Conservation (phyloP, 345 rosid species). For the Jatropha curcas region DNA sequence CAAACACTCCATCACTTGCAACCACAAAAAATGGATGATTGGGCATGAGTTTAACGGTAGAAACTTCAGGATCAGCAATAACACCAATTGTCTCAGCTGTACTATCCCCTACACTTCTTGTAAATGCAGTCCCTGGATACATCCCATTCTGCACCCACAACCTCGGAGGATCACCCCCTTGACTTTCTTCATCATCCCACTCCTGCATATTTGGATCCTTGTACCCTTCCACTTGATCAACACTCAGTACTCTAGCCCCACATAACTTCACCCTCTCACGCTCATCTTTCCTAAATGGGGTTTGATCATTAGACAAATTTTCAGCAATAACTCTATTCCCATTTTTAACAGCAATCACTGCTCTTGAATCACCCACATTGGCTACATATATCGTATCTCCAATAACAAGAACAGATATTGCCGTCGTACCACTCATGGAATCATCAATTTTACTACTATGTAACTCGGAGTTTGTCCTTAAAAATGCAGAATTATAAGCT, state of each 20-base stretch:
- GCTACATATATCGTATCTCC: constrained; percentile 86
- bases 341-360: constrained; percentile 72
- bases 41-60: constrained; percentile 56
- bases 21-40: constrained; percentile 80
- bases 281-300: constrained; percentile 93
- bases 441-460: constrained; percentile 82
- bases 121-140: constrained; percentile 97
- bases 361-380: constrained; percentile 98
- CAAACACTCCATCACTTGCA: constrained; percentile 97
- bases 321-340: constrained; percentile 65
- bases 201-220: constrained; percentile 80
- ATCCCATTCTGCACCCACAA: constrained; percentile 88
- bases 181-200: constrained; percentile 88
- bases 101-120: constrained; percentile 87
- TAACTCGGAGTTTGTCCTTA: constrained; percentile 61
- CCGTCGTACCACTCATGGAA: constrained; percentile 92
- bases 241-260: constrained; percentile 91
- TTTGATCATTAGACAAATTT: constrained; percentile 88
- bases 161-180: constrained; percentile 96
- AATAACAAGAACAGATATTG: constrained; percentile 81
- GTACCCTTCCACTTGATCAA: constrained; percentile 92
- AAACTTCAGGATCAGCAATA: constrained; percentile 79
- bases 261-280: constrained; percentile 83
- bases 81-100: constrained; percentile 91
- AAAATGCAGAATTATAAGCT: constrained; percentile 70